Evolutionary conservation across 805 yeast species (phyloP).

Genomic region (Yarrowia sp.): DNA sequence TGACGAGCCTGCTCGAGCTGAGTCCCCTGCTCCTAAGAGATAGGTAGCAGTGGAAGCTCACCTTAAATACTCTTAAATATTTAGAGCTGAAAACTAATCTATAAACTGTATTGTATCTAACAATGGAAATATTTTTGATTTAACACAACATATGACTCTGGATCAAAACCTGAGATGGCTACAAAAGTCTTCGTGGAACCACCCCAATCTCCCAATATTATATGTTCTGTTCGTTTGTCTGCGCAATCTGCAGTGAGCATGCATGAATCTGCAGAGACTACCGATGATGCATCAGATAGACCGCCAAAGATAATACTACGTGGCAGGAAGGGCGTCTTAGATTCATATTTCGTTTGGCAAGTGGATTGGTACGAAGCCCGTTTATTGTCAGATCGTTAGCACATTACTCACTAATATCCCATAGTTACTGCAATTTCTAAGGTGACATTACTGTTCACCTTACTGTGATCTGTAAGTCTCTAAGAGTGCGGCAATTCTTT

Average conservation of each 20-base stretch:
- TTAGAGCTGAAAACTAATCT: background rate
- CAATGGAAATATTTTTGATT: too few species aligned
- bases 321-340: background rate
- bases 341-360: background rate
- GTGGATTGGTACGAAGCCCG: too few species aligned
- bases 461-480: too few species aligned
- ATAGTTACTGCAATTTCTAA: too few species aligned
- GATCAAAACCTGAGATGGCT: too few species aligned
- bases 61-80: background rate
- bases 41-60: background rate
- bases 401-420: too few species aligned
- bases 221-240: background rate
- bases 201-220: too few species aligned
- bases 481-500: too few species aligned
- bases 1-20: slow-evolving; percentile 11
- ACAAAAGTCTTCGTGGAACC: too few species aligned
- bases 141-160: too few species aligned
- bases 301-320: background rate
- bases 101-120: background rate
- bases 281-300: background rate
- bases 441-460: too few species aligned
- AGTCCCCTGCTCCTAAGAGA: slow-evolving; percentile 19
- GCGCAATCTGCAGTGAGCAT: background rate
- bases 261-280: background rate
- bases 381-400: too few species aligned